phyloP scores from a whole-genome alignment of 192 early-diverging fungal genomes.

The Entomortierella lignicola region DNA sequence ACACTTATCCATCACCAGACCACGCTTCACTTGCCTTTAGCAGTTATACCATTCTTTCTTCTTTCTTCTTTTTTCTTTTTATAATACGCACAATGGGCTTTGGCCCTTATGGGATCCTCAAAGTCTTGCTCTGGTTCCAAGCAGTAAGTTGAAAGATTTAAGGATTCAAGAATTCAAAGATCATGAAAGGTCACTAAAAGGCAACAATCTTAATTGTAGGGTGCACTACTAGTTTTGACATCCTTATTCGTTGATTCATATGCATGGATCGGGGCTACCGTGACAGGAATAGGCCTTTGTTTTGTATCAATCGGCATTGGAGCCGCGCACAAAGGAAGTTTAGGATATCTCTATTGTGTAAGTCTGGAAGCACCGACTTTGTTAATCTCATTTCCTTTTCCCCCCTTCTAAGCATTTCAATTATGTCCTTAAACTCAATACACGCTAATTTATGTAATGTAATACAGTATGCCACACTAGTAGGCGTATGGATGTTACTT shows the following conservation, averaged over 20 bases:
- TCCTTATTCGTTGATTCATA: background rate
- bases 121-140: constrained; percentile 44
- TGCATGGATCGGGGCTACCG: background rate
- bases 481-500: constrained; percentile 29
- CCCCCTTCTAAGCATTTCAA: too few species aligned
- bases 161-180: too few species aligned
- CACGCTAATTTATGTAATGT: background rate
- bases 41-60: background rate
- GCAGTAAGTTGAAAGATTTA: constrained; percentile 13
- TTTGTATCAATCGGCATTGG: background rate
- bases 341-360: constrained; percentile 6
- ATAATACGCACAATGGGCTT: constrained; percentile 17
- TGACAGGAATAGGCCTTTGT: background rate
- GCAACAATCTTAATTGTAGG: background rate
- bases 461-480: constrained; percentile 34
- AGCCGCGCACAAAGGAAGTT: background rate
- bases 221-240: background rate
- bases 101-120: constrained; percentile 18
- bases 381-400: too few species aligned
- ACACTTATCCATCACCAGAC: too few species aligned
- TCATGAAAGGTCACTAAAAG: too few species aligned
- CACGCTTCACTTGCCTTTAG: too few species aligned
- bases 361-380: too few species aligned
- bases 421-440: too few species aligned
- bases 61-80: constrained; percentile 1